Evolutionary conservation across 2,329 filamentous ascomycete species (phyloP).

Genomic region (Botrytis paeoniae): DNA sequence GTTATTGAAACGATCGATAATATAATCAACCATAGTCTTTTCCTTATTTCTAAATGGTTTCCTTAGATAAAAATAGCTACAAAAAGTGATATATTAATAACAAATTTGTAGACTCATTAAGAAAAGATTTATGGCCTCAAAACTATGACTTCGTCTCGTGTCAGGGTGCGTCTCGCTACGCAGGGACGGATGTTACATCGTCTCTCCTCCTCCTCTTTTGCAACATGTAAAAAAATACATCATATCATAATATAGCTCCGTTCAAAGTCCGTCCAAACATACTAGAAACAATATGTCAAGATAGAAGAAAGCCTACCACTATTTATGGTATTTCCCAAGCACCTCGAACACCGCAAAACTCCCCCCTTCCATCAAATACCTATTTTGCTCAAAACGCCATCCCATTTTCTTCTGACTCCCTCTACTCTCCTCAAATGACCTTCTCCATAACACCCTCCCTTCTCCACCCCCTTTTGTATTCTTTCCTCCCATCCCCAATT

Average conservation of each 20-base stretch:
- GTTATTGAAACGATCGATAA: no score
- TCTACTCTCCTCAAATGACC: not conserved
- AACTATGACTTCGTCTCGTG: no score
- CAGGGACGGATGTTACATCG: no score
- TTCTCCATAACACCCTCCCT: not conserved
- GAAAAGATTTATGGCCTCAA: no score
- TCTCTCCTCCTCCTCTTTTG: not conserved
- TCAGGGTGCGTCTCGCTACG: no score
- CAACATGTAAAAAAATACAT: not conserved
- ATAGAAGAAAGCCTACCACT: constrained; percentile 6
- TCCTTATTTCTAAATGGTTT: no score
- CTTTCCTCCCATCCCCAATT: not conserved
- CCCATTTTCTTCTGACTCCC: not conserved
- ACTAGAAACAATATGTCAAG: not conserved
- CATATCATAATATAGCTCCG: not conserved
- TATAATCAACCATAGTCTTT: no score
- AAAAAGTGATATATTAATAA: no score
- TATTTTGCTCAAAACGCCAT: not conserved
- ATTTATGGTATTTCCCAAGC: constrained; percentile 21
- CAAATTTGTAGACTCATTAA: no score
- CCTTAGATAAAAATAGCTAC: no score
- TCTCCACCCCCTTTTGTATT: not conserved
- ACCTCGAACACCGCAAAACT: not conserved
- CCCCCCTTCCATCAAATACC: not conserved
- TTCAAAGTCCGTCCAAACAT: not conserved